These are phyloP conservation scores for Xylaria acuta DNA, from an alignment of 495 filamentous ascomycete species.

Conservation along the genomic window DNA sequence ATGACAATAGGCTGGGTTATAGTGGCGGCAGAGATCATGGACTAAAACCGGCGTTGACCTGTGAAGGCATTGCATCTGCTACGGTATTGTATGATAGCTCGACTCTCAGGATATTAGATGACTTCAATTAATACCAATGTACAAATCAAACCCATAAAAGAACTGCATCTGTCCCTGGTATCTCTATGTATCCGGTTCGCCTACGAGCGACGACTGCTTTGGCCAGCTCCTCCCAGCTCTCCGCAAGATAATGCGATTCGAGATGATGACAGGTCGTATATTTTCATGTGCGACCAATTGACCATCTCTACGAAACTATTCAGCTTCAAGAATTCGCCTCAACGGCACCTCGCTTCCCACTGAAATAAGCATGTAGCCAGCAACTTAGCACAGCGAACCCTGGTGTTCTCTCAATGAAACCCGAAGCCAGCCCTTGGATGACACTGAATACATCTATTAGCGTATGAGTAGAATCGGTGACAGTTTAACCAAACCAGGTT, in stretches of 20 bases:
- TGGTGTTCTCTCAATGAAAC: neutral
- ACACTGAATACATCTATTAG: neutral
- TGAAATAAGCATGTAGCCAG: neutral
- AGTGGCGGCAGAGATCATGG: neutral
- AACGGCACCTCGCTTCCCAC: neutral
- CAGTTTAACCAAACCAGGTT: neutral
- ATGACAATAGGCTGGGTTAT: neutral
- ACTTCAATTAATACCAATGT: neutral
- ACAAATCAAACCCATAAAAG: neutral
- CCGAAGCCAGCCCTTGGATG: neutral
- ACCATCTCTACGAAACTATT: neutral
- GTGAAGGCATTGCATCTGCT: constrained; percentile 31
- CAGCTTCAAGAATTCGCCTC: neutral
- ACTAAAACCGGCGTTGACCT: constrained; percentile 51
- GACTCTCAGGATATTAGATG: neutral
- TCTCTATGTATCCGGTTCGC: neutral
- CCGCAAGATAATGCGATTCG: neutral
- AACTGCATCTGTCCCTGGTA: neutral
- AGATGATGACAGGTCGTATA: neutral
- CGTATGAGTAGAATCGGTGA: neutral
- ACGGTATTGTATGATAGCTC: constrained; percentile 14
- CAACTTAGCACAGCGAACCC: neutral
- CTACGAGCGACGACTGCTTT: neutral
- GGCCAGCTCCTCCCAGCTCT: neutral
- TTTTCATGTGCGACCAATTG: neutral